Conservation (phyloP, 2,329 filamentous ascomycete genomes). For the Geosmithia morbida region DNA sequence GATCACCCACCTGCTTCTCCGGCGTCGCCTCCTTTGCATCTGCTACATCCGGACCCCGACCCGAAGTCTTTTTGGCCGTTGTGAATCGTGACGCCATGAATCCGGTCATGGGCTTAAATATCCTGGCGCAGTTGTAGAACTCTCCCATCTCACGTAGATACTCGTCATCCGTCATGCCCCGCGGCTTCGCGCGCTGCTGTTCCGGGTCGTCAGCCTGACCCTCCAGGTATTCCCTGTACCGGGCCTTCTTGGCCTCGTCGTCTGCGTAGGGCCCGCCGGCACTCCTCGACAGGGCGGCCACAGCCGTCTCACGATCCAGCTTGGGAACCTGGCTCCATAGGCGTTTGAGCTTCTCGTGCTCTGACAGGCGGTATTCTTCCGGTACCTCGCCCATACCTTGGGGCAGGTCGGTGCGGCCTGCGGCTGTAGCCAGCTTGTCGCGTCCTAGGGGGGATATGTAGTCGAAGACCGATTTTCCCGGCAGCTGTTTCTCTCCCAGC, state of each 20-base stretch:
- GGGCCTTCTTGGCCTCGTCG: conserved; percentile 60
- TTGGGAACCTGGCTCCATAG: conserved; percentile 45
- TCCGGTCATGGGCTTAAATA: conserved; percentile 86
- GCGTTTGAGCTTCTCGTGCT: conserved; percentile 46
- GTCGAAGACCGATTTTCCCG: conserved; percentile 92
- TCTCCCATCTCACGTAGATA: conserved; percentile 70
- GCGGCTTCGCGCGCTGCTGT: conserved; percentile 34
- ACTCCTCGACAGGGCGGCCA: conserved; percentile 54
- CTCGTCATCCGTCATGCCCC: conserved; percentile 44
- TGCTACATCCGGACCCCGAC: conserved; percentile 7
- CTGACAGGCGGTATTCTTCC: conserved; percentile 44
- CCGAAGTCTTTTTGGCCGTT: conserved; percentile 36
- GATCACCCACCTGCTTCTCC: conserved; percentile 33
- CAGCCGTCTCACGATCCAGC: conserved; percentile 51
- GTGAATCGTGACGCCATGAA: conserved; percentile 92
- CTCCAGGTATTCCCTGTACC: conserved; percentile 75
- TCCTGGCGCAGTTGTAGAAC: conserved; percentile 48
- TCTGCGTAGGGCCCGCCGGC: conserved; percentile 65
- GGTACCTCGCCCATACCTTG: conserved; percentile 63
- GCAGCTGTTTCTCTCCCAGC: conserved; percentile 62
- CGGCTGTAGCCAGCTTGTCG: conserved; percentile 59
- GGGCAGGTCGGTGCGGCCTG: conserved; percentile 65
- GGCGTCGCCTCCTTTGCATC: conserved; percentile 11
- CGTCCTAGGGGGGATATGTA: conserved; percentile 69
- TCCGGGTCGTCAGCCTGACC: conserved; percentile 37